A percentile compares a stretch with the other conserved stretches of the same genome.
phyloP scores from a whole-genome alignment of 2,329 filamentous ascomycete species.

The Helotiales sp. region DNA sequence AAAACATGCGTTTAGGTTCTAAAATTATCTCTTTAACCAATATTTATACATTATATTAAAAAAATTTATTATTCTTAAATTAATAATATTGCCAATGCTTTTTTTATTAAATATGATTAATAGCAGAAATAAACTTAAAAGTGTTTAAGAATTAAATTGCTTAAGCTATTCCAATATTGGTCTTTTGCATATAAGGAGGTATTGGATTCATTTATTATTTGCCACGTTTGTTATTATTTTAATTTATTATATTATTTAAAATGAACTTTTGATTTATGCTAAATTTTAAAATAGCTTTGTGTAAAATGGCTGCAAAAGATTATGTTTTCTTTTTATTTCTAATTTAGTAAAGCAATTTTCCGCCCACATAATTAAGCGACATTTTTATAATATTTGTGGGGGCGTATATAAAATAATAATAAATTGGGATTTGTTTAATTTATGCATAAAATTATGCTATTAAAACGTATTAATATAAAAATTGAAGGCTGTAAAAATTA shows the following conservation, averaged over 20 bases:
- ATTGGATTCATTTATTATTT: constrained; percentile 81
- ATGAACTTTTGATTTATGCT: constrained; percentile 79
- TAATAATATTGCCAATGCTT: constrained; percentile 61
- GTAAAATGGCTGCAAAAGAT: not conserved
- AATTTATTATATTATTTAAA: constrained; percentile 68
- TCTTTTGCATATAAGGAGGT: constrained; percentile 64
- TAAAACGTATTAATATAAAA: constrained; percentile 71
- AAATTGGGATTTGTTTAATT: constrained; percentile 80
- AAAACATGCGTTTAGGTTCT: constrained; percentile 44
- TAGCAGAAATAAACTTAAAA: not conserved
- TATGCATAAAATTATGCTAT: constrained; percentile 79
- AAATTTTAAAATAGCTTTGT: constrained; percentile 57
- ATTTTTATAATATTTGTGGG: constrained; percentile 93
- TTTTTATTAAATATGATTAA: not conserved
- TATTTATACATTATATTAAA: constrained; percentile 83
- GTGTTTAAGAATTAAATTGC: constrained; percentile 1
- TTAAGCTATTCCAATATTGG: constrained; percentile 61
- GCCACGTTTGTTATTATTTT: constrained; percentile 77
- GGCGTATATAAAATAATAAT: constrained; percentile 93
- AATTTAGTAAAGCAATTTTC: constrained; percentile 88
- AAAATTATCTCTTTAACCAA: constrained; percentile 93
- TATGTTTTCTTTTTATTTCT: constrained; percentile 82
- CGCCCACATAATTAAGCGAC: constrained; percentile 73
- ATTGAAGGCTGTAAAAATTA: constrained; percentile 81
- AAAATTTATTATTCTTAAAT: constrained; percentile 81